Conservation (phyloP, 306 rosid genomes). For the Glycine tomentella region DNA sequence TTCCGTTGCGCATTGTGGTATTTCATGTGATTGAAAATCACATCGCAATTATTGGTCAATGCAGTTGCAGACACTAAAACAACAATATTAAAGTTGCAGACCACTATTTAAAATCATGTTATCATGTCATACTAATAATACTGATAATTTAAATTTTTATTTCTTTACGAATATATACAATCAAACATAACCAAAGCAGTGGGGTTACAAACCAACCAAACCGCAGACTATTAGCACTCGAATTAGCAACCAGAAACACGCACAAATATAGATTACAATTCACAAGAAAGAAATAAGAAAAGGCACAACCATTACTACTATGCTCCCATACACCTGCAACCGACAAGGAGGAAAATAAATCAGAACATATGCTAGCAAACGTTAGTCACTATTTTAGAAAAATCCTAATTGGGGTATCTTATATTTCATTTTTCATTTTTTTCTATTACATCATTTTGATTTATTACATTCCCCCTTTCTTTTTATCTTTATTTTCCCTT, state of each 20-base stretch:
- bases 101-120: too few species aligned
- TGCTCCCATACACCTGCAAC: slow-evolving; percentile 47
- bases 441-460: too few species aligned
- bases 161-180: slow-evolving; percentile 4
- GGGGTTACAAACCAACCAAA: slow-evolving; percentile 29
- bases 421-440: too few species aligned
- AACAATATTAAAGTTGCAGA: too few species aligned
- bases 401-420: too few species aligned
- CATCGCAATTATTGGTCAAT: too few species aligned
- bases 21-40: too few species aligned
- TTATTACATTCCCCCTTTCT: too few species aligned
- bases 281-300: neutral
- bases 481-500: too few species aligned
- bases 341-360: neutral
- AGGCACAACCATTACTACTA: slow-evolving; percentile 22
- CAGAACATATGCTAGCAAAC: neutral
- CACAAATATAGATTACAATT: neutral
- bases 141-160: slow-evolving; percentile 12
- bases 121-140: neutral
- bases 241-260: neutral
- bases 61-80: too few species aligned
- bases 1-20: too few species aligned
- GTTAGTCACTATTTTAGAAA: neutral
- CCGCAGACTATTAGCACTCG: neutral
- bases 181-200: slow-evolving; percentile 27